Evolutionary conservation across 2,329 filamentous ascomycete genomes (phyloP).

Genomic region (Bipolaris victoriae): DNA sequence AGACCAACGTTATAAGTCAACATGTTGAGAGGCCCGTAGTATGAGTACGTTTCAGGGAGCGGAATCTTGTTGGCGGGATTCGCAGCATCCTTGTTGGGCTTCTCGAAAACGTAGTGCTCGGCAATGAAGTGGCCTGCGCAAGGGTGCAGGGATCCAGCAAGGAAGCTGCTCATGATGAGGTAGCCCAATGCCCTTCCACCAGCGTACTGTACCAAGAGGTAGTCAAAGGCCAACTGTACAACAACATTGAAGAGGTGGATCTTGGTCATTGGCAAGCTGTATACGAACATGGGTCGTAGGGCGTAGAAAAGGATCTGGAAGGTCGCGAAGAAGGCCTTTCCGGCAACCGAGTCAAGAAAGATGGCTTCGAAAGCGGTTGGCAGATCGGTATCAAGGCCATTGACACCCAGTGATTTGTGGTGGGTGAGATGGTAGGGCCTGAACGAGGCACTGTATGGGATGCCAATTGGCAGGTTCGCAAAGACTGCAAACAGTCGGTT

Average conservation of each 20-base stretch:
- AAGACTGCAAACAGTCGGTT: slow-evolving; percentile 90
- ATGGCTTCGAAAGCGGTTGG: slow-evolving; percentile 90
- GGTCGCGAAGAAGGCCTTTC: slow-evolving; percentile 98
- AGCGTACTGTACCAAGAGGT: slow-evolving; percentile 65
- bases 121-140: slow-evolving; percentile 98
- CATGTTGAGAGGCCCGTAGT: slow-evolving; percentile 91
- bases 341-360: slow-evolving; percentile 91
- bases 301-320: slow-evolving; percentile 99
- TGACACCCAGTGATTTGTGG: slow-evolving; percentile 97
- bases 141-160: slow-evolving; percentile 91
- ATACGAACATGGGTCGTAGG: slow-evolving; percentile 91
- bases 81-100: slow-evolving; percentile 59
- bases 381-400: slow-evolving; percentile 94
- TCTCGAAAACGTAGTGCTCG: slow-evolving; percentile 72
- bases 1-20: slow-evolving; percentile 96
- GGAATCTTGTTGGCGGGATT: slow-evolving; percentile 58
- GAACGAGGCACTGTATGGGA: slow-evolving; percentile 96
- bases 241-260: slow-evolving; percentile 83
- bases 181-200: slow-evolving; percentile 75
- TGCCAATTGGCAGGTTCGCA: slow-evolving; percentile 92
- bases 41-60: slow-evolving; percentile 93
- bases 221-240: slow-evolving; percentile 80
- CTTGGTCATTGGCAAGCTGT: slow-evolving; percentile 83
- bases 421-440: slow-evolving; percentile 98
- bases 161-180: slow-evolving; percentile 86